Percentiles rank a stretch among this genome's conserved stretches.
Evolutionary conservation across 495 filamentous ascomycete genomes (phyloP).

Genomic region (Choiromyces venosus): DNA sequence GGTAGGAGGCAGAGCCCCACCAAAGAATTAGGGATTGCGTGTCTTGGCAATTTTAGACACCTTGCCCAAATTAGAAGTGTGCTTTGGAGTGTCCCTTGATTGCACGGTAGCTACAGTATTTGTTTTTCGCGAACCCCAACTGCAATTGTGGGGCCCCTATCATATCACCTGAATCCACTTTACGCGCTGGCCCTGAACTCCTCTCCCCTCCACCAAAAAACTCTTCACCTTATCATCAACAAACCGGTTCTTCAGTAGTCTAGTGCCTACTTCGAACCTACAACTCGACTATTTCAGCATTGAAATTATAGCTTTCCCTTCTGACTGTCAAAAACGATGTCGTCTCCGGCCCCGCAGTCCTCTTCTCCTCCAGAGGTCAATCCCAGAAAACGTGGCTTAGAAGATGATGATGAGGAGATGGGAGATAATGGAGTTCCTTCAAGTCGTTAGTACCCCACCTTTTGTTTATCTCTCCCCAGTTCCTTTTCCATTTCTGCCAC

Average conservation of each 20-base stretch:
- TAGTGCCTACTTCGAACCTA: not conserved
- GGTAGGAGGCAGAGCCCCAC: not conserved
- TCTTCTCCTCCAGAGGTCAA: slow-evolving; percentile 37
- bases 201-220: not conserved
- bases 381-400: slow-evolving; percentile 36
- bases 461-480: not conserved
- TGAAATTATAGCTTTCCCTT: not conserved
- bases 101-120: not conserved
- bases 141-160: not conserved
- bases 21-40: not conserved
- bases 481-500: not conserved
- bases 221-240: not conserved
- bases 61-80: not conserved
- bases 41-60: not conserved
- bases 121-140: not conserved
- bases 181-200: not conserved
- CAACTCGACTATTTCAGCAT: not conserved
- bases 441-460: slow-evolving; percentile 27
- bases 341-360: slow-evolving; percentile 36
- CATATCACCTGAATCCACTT: not conserved
- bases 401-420: slow-evolving; percentile 40
- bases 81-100: not conserved
- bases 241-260: not conserved
- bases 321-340: slow-evolving; percentile 20
- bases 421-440: slow-evolving; percentile 31